Percentiles rank a stretch among this genome's conserved stretches.
phyloP scores from a whole-genome alignment of 2,329 filamentous ascomycete genomes.

The Beauveria brongniartii region DNA sequence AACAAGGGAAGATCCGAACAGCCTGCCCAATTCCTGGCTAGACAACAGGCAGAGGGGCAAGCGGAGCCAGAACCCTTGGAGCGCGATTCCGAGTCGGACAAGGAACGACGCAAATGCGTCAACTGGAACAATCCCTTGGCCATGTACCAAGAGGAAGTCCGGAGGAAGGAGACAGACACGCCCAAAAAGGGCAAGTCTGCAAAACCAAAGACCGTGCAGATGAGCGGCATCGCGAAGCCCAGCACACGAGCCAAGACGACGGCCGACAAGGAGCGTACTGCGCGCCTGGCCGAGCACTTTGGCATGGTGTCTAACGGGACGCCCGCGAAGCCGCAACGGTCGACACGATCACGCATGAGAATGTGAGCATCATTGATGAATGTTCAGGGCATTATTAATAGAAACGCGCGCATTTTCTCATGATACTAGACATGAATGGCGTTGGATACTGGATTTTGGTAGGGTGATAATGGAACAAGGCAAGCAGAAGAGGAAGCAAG shows the following conservation, averaged over 20 bases:
- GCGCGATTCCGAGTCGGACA: constrained; percentile 13
- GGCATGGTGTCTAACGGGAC: constrained; percentile 28
- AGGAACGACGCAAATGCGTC: constrained; percentile 22
- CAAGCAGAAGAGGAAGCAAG: too few relatives aligned
- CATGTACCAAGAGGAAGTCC: constrained; percentile 18
- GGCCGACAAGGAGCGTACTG: constrained; percentile 19
- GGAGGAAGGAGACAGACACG: constrained; percentile 17
- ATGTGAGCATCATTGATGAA: background rate
- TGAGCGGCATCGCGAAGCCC: constrained; percentile 24
- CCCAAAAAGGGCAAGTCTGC: constrained; percentile 6
- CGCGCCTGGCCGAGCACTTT: constrained; percentile 23
- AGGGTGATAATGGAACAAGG: too few relatives aligned
- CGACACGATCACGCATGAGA: constrained; percentile 8
- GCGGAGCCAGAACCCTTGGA: constrained; percentile 16
- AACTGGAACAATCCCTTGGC: constrained; percentile 27
- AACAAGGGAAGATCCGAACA: constrained; percentile 29
- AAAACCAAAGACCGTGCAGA: constrained; percentile 9
- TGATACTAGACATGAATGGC: background rate
- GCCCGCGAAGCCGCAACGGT: constrained; percentile 21
- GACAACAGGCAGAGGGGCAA: constrained; percentile 18
- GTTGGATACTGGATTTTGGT: background rate
- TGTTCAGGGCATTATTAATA: background rate
- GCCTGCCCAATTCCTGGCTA: constrained; percentile 27
- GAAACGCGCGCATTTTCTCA: too few relatives aligned
- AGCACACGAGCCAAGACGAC: constrained; percentile 12